phyloP scores from a whole-genome alignment of 179 eudicot genomes.

The Camellia oleifera region DNA sequence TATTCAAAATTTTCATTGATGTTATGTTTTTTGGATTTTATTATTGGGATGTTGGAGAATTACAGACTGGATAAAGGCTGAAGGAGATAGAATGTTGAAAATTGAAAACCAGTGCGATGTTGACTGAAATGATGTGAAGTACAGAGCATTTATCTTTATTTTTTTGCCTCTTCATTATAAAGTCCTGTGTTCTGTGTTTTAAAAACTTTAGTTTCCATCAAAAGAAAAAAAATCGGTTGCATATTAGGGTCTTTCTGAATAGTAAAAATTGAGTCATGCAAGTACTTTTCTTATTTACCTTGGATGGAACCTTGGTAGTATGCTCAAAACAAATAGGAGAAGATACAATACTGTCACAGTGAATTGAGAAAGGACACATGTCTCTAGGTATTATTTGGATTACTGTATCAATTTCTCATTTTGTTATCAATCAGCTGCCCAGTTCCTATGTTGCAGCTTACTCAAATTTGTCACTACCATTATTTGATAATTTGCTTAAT shows the following conservation, averaged over 20 bases:
- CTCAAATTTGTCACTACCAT: background rate
- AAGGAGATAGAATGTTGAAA: background rate
- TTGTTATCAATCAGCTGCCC: background rate
- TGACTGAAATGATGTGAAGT: background rate
- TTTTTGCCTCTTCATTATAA: background rate
- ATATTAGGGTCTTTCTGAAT: too few species aligned
- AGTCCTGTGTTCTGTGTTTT: background rate
- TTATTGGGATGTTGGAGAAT: background rate
- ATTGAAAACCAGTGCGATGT: background rate
- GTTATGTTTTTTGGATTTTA: background rate
- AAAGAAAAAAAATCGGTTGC: background rate
- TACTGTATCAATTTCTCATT: conserved; percentile 1
- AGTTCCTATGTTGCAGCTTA: background rate
- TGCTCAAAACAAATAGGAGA: background rate
- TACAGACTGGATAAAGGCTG: background rate
- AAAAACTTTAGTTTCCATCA: background rate
- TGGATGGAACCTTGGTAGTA: background rate
- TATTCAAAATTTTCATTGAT: background rate
- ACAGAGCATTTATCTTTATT: background rate
- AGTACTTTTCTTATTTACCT: background rate
- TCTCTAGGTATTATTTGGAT: background rate
- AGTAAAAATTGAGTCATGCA: background rate
- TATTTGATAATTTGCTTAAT: background rate
- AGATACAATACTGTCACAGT: background rate
- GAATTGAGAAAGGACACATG: background rate